Conservation (phyloP, 2,329 filamentous ascomycete genomes). For the Ophiostoma novo-ulmi region DNA sequence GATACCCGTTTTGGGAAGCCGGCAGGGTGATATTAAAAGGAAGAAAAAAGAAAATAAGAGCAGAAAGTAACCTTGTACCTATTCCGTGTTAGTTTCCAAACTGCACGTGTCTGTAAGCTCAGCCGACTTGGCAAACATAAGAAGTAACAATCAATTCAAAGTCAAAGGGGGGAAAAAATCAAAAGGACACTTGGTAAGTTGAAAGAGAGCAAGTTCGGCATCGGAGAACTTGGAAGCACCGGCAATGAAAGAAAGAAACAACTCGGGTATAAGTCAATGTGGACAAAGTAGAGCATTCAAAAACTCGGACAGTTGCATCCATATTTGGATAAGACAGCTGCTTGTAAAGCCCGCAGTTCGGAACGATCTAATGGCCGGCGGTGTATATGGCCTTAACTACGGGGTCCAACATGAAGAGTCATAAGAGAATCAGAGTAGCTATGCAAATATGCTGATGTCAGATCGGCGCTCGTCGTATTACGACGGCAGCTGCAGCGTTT, state of each 20-base stretch:
- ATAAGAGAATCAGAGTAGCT: neutral
- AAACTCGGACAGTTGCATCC: neutral
- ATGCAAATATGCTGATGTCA: neutral
- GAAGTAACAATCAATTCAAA: neutral
- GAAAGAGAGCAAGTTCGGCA: neutral
- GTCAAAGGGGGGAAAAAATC: neutral
- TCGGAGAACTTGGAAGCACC: neutral
- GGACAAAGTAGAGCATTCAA: neutral
- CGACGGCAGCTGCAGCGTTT: neutral
- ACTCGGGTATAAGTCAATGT: neutral
- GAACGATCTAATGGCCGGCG: neutral
- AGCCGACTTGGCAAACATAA: neutral
- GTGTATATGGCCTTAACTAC: neutral
- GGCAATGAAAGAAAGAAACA: neutral
- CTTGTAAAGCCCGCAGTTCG: conserved; percentile 1
- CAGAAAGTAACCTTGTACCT: neutral
- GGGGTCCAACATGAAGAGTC: neutral
- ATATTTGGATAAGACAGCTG: neutral
- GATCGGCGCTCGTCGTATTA: neutral
- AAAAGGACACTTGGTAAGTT: conserved; percentile 2
- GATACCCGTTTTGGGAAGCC: neutral
- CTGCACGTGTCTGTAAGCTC: neutral
- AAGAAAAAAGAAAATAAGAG: neutral
- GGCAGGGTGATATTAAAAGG: neutral
- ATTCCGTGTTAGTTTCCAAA: neutral